Evolutionary conservation across 2,329 filamentous ascomycete genomes (phyloP).

Genomic region (Penicillium thymicola): DNA sequence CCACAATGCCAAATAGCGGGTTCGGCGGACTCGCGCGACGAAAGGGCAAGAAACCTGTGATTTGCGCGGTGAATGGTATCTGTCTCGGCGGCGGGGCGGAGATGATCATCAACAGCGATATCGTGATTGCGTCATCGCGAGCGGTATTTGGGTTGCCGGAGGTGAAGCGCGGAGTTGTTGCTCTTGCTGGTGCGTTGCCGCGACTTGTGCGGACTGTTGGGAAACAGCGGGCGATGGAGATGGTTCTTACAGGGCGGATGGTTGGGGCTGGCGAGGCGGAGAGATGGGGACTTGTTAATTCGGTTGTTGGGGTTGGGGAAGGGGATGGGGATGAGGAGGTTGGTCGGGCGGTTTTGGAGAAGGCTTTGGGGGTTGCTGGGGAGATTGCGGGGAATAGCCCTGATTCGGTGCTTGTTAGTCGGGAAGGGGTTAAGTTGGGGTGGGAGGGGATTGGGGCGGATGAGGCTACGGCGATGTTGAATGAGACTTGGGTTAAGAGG

Average conservation of each 20-base stretch:
- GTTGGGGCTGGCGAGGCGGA: conserved; percentile 59
- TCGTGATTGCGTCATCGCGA: conserved; percentile 57
- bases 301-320: conserved; percentile 48
- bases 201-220: conserved; percentile 64
- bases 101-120: conserved; percentile 69
- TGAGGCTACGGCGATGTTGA: conserved; percentile 57
- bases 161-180: conserved; percentile 67
- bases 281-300: conserved; percentile 68
- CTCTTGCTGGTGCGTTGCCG: conserved; percentile 67
- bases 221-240: conserved; percentile 66
- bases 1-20: conserved; percentile 31
- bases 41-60: conserved; percentile 62
- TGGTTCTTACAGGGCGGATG: conserved; percentile 63
- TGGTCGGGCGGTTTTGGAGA: conserved; percentile 22
- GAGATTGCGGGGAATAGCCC: conserved; percentile 66
- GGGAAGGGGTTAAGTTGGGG: conserved; percentile 67
- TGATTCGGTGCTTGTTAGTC: conserved; percentile 70
- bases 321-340: conserved; percentile 18
- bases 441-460: conserved; percentile 69
- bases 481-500: conserved; percentile 56
- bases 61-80: conserved; percentile 72
- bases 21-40: conserved; percentile 47
- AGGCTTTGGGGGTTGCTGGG: conserved; percentile 59
- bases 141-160: conserved; percentile 70
- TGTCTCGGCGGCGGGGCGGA: conserved; percentile 75